phyloP scores from a whole-genome alignment of 257 asterid species.

The Avicennia marina region DNA sequence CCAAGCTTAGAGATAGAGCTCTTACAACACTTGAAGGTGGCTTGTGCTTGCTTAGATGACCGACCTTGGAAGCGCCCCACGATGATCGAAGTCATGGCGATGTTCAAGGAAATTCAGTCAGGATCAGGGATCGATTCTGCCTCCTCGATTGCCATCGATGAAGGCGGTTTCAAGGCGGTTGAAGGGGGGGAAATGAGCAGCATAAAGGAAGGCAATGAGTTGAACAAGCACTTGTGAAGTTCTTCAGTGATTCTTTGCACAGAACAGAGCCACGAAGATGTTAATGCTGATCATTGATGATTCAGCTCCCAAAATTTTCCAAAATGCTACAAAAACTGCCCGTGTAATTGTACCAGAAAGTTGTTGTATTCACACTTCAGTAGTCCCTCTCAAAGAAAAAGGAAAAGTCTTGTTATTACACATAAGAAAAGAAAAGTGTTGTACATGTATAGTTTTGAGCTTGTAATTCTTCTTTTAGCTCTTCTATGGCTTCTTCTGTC shows the following conservation, averaged over 20 bases:
- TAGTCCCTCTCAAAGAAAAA: background rate
- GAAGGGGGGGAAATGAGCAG: conserved; percentile 76
- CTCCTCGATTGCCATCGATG: conserved; percentile 46
- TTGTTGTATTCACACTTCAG: conserved; percentile 41
- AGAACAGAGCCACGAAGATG: no score
- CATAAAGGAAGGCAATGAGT: conserved; percentile 79
- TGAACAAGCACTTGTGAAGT: conserved; percentile 65
- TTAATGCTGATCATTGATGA: background rate
- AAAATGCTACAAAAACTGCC: no score
- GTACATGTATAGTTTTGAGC: conserved; percentile 80
- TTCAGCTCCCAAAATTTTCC: conserved; percentile 18
- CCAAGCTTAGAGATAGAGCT: conserved; percentile 71
- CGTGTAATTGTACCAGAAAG: conserved; percentile 16
- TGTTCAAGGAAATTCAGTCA: conserved; percentile 83
- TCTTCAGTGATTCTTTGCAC: no score
- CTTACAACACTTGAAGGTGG: conserved; percentile 66
- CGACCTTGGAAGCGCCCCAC: conserved; percentile 84
- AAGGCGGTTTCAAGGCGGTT: conserved; percentile 32
- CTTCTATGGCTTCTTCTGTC: conserved; percentile 6
- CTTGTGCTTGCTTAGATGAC: conserved; percentile 76
- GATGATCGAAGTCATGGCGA: conserved; percentile 77
- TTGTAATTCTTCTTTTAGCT: no score
- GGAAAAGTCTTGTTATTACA: conserved; percentile 37
- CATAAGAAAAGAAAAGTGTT: conserved; percentile 38
- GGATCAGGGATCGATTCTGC: conserved; percentile 60